Evolutionary conservation across 2,329 filamentous ascomycete species (phyloP), one percentile per base, ranked within the genome.

Genomic region (Conoideocrella luteorostrata): DNA sequence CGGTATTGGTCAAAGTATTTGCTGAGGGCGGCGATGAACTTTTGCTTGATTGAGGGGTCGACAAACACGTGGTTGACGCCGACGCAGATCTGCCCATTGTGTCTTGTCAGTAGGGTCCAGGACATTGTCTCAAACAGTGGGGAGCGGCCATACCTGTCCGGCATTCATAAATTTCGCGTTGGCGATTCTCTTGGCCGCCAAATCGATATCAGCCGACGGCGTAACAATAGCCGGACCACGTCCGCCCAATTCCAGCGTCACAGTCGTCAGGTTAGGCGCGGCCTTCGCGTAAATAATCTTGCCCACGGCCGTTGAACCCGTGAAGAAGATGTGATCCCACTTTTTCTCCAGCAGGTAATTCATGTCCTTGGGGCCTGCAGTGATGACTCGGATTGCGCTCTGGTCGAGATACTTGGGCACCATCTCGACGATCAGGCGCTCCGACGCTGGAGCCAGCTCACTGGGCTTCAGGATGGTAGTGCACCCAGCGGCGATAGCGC

Each of bases 291-390:
- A 54, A 13, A 73, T 53, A 11, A 65, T 58, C 20, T 59, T 61
- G 7, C 56, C 70, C 12, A 71, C 56, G 13, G 49, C 56, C 9
- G 59, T 54, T 1, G 63, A 66, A 1, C 69, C 69, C 0, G 68
- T 72, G 50, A 66, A 72, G 56, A 71, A 72, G 35, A 72, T 67
- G 44, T 70, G 63, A 48, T 70, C 57, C 47, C 64, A 71, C 40
- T 59, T 61, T 7, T 59, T 53, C 23, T 63, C 52, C 2, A 72
- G 57, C 3, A 72, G 53, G 7, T 56, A 34, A 4, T 51, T 47
- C 32, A 62, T 71, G 47, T 69, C 65, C 3, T 50, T 48, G 0
- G 67, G 58, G 0, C 64, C 67, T 2, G 60, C 67, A 1, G 62
- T 59, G 28, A 64, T 50, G 23, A 66, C 51, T 0, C 56, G 54